phyloP scores from a whole-genome alignment of 306 rosid species.

The Cucumis melo region DNA sequence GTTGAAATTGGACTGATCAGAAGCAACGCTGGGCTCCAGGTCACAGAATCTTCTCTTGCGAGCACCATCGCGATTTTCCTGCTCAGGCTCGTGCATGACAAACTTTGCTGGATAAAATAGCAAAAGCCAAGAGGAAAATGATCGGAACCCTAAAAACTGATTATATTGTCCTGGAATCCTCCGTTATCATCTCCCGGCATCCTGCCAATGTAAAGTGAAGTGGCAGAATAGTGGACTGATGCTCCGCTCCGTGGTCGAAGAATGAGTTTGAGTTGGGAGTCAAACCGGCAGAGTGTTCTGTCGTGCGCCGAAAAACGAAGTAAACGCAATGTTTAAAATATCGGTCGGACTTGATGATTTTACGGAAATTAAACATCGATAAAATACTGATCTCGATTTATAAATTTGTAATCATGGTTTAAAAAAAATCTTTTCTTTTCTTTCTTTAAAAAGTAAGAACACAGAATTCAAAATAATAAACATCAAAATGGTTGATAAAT shows the following conservation, averaged over 20 bases:
- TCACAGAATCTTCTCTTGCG: constrained; percentile 13
- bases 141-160: background rate
- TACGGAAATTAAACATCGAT: no score
- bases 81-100: constrained; percentile 17
- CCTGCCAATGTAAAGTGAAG: background rate
- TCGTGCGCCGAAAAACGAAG: background rate
- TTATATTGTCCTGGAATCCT: background rate
- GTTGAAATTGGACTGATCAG: constrained; percentile 4
- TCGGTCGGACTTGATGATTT: no score
- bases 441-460: no score
- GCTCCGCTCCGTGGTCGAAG: background rate
- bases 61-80: background rate
- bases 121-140: background rate
- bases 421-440: no score
- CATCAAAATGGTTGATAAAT: no score
- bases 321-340: no score
- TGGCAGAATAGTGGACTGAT: background rate
- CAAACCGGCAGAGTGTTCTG: background rate
- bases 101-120: background rate
- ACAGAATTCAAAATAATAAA: no score
- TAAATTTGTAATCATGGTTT: no score
- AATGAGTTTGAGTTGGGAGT: background rate
- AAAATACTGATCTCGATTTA: no score
- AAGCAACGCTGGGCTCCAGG: background rate
- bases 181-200: background rate